A percentile compares a stretch with the other conserved stretches of the same genome.
These are phyloP conservation scores for Paramecium octaurelia DNA, from an alignment of 73 alveolate genomes.

Conservation along the genomic window DNA sequence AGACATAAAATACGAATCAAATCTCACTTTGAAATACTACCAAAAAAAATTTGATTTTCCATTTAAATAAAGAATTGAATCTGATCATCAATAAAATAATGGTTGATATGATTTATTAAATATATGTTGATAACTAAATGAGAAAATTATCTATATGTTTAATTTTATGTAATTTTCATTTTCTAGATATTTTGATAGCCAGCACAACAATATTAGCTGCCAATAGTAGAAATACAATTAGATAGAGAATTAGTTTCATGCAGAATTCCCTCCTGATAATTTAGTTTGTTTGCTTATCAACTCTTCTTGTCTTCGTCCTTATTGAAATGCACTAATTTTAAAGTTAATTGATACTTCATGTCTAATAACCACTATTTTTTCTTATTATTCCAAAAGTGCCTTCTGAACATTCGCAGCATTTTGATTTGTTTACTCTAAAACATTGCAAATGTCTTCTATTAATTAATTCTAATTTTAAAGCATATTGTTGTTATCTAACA, in stretches of 20 bases:
- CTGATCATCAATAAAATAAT: no score
- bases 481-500: conserved; percentile 18
- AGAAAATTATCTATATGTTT: neutral
- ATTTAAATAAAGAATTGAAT: no score
- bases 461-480: conserved; percentile 9
- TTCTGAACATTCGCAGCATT: neutral
- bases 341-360: neutral
- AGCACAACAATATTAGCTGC: neutral
- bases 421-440: neutral
- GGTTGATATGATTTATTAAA: no score
- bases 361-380: neutral
- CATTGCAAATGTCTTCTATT: neutral
- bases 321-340: no score
- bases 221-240: neutral
- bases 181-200: neutral
- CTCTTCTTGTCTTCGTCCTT: no score
- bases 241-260: neutral
- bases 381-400: neutral
- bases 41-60: no score
- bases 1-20: neutral
- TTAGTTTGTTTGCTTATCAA: conserved; percentile 1
- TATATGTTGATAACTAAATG: no score
- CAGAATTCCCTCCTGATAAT: conserved; percentile 26
- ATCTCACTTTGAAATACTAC: no score
- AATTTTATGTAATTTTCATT: neutral